Base-by-base conservation (phyloP, 148 eudicot genomes). In the Limonium bicolor region DNA sequence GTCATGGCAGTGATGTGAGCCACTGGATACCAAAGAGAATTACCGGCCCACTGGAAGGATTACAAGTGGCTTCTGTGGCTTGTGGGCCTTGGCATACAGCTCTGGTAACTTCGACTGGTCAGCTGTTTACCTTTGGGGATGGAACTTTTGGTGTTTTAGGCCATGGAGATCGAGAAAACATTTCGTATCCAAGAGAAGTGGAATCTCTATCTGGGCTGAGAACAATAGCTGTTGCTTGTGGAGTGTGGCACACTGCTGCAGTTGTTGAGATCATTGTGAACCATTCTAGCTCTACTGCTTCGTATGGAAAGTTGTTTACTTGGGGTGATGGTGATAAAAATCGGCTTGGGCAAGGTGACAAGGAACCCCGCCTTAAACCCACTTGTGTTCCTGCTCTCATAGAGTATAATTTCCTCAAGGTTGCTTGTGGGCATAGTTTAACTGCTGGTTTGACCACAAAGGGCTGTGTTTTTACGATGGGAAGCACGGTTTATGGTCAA, bases 71-170 rank as follows among this genome's bases (percentile, higher is more conserved):
- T 29, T 55, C 73, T 53, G 76, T 88, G 39, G 61, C 75, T 38
- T 88, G 97, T 54, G 97, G 97, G 18, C 94, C 97, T 37, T 88
- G 97, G 97, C 97, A 88, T 46, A 88, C 94, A 5, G 94, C 94
- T 32, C 39, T 88, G 51, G 51, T 88, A 43, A 83, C 97, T 7
- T 80, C 92, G 23, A 53, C 69, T 10, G 87, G 97, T 27, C 97
- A 80, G 64, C 78, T 88, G 1, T 88, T 88, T 48, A 83, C 97
- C 17, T 88, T 88, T 54, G 95, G 97, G n/a, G 94, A 88, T 39
- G 97, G 97, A 53, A 88, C 94, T 27, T 88, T 88, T 39, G 94
- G 97, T 49, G 97, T 80, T 27, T 46, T 88, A 39, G 97, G 97
- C 38, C 94, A 83, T 55, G 97, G 97, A n/a, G 78, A 88, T 54